phyloP scores from a whole-genome alignment of 768 basidiomycete species.

The Kwoniella mangroviensis region DNA sequence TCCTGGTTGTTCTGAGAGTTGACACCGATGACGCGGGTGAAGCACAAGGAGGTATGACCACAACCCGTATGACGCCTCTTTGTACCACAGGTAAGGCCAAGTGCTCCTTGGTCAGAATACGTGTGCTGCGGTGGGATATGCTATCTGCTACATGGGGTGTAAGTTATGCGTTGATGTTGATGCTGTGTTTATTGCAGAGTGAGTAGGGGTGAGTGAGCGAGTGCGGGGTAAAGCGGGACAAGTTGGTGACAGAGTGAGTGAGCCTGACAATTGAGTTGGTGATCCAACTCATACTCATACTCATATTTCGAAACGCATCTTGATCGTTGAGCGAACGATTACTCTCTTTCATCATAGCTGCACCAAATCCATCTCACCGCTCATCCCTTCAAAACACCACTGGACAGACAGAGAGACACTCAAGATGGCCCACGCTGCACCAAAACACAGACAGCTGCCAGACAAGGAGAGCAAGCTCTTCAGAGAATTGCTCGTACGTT shows the following conservation, averaged over 20 bases:
- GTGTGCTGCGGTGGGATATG: background rate
- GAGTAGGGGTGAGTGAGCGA: background rate
- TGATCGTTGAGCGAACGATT: background rate
- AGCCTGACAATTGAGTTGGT: background rate
- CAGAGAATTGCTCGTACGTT: constrained; percentile 72
- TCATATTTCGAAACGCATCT: constrained; percentile 8
- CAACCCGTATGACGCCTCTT: background rate
- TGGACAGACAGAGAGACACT: background rate
- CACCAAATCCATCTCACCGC: background rate
- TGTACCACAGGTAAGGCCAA: too few relatives aligned
- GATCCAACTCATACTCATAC: background rate
- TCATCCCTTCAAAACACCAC: background rate
- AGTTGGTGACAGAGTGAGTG: background rate
- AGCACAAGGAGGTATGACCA: too few relatives aligned
- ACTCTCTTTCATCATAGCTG: background rate
- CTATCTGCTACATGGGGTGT: too few relatives aligned
- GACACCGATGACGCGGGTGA: constrained; percentile 1
- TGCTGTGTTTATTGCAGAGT: constrained; percentile 13
- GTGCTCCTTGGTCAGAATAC: too few relatives aligned
- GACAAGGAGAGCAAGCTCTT: constrained; percentile 84
- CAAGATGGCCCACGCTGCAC: constrained; percentile 33
- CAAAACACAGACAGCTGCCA: constrained; percentile 66
- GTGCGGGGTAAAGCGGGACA: constrained; percentile 14
- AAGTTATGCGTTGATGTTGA: background rate
- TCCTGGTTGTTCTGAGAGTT: background rate